Evolutionary conservation across 192 early-diverging fungal species (phyloP).

Genomic region (Dimargaris cristalligena): DNA sequence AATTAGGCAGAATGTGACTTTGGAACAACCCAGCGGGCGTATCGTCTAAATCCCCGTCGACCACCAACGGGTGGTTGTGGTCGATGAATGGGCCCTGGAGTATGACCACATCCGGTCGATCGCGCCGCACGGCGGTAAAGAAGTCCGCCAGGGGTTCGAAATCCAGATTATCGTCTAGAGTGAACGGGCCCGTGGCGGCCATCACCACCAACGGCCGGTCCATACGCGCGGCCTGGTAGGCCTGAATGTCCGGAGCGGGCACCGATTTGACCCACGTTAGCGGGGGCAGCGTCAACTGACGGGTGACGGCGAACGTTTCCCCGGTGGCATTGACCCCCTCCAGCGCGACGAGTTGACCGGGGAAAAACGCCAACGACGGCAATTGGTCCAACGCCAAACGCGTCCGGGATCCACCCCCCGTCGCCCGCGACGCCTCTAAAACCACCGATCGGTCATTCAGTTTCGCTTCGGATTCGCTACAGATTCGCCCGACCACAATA

Average conservation of each 20-base stretch:
- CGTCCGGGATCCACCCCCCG: slow-evolving; percentile 56
- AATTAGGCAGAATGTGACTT: slow-evolving; percentile 32
- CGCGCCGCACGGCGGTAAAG: slow-evolving; percentile 33
- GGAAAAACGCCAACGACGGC: slow-evolving; percentile 59
- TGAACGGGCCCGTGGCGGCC: slow-evolving; percentile 74
- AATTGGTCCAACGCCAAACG: slow-evolving; percentile 40
- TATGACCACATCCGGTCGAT: slow-evolving; percentile 65
- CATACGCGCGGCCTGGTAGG: not conserved
- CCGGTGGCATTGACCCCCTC: slow-evolving; percentile 45
- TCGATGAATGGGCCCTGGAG: slow-evolving; percentile 63
- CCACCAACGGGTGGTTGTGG: slow-evolving; percentile 36
- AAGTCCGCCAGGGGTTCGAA: slow-evolving; percentile 73
- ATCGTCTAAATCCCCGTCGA: slow-evolving; percentile 32
- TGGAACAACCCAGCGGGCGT: slow-evolving; percentile 47
- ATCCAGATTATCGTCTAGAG: slow-evolving; percentile 53
- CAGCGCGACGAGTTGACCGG: slow-evolving; percentile 72
- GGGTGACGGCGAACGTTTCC: slow-evolving; percentile 31
- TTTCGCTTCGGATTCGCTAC: slow-evolving; percentile 47
- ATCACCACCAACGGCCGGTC: slow-evolving; percentile 34
- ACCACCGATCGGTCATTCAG: slow-evolving; percentile 53
- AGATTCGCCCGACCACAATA: slow-evolving; percentile 61
- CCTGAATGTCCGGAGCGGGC: not conserved
- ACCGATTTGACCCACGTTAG: slow-evolving; percentile 24
- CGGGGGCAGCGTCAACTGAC: slow-evolving; percentile 39
- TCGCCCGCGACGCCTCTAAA: slow-evolving; percentile 60